Percentiles rank a stretch among this genome's conserved stretches.
phyloP scores from a whole-genome alignment of 1,284 basidiomycete genomes.

The Trametes versicolor region DNA sequence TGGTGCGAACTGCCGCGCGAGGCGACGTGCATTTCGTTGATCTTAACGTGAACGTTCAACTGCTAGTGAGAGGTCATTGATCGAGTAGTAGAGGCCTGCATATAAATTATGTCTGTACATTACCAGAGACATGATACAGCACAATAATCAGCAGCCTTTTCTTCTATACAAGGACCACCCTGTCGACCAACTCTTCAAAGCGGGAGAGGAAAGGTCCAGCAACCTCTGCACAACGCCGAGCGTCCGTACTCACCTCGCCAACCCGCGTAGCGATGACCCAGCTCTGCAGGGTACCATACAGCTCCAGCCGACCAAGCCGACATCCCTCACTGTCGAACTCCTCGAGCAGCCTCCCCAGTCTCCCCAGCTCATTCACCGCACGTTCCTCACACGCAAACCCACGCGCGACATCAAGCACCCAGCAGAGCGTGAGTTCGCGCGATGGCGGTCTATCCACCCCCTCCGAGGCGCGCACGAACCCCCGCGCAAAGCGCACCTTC shows the following conservation, averaged over 20 bases:
- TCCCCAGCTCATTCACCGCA: neutral
- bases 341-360: neutral
- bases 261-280: neutral
- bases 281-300: neutral
- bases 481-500: conserved; percentile 7
- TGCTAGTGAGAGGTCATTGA: too few relatives aligned
- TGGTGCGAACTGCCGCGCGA: too few relatives aligned
- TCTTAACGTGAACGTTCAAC: too few relatives aligned
- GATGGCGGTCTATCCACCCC: neutral
- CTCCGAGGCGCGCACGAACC: neutral
- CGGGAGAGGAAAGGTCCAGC: neutral
- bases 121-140: too few relatives aligned
- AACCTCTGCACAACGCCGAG: neutral
- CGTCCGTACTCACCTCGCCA: neutral
- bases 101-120: too few relatives aligned
- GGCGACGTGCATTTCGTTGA: too few relatives aligned
- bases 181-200: neutral
- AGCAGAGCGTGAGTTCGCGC: conserved; percentile 5
- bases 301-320: neutral
- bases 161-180: neutral
- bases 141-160: too few relatives aligned
- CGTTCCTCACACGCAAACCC: neutral
- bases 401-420: conserved; percentile 1
- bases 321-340: neutral
- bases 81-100: too few relatives aligned